Base-by-base conservation (phyloP, 2,329 filamentous ascomycete genomes). In the Diplodia sapinea region DNA sequence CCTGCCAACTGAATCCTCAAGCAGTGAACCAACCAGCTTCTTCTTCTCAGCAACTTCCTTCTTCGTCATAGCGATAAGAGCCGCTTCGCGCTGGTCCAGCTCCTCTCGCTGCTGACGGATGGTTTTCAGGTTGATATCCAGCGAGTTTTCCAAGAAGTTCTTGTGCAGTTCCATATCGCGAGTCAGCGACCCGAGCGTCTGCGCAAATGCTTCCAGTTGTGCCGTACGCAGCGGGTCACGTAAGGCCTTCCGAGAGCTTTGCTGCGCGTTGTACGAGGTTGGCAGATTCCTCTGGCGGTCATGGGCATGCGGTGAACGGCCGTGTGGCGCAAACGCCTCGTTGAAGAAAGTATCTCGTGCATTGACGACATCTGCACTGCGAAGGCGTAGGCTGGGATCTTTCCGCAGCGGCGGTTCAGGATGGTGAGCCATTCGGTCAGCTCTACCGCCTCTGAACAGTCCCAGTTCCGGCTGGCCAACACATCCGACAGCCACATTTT, bases 381-480 rank as follows among this genome's bases (percentile, higher is more conserved):
- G n/a, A 74, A 70, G 11, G 73, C 72, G 50, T 71, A 62, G 2
- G 66, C 49, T 9, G 75, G 74, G 31, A 78, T 68, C 49, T 73
- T 72, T 6, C 68, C 69, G 9, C 69, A 69, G 33, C 69, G 67
- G 57, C 72, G 72, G 5, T 69, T 65, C 26, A 80, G 62, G 9
- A 73, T 54, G 3, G 50, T 70, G 2, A 73, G 73, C 78, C 79
- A 80, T 55, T 73, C 71, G n/a, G 74, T 80, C 36, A 81, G 70
- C 71, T 81, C 79, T 3, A 76, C 72, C 1, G 79, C 76, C 15
- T 74, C 73, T 20, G 79, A 70, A 65, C 78, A 81, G 51, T 76
- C 71, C 74, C 71, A 78, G 33, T 69, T 69, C 17, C 73, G 68
- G 15, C 74, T 65, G 51, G 69, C 29, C 31, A 80, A 70, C 15